Base-by-base conservation (phyloP, 768 basidiomycete genomes). In the Filobasidium floriforme region DNA sequence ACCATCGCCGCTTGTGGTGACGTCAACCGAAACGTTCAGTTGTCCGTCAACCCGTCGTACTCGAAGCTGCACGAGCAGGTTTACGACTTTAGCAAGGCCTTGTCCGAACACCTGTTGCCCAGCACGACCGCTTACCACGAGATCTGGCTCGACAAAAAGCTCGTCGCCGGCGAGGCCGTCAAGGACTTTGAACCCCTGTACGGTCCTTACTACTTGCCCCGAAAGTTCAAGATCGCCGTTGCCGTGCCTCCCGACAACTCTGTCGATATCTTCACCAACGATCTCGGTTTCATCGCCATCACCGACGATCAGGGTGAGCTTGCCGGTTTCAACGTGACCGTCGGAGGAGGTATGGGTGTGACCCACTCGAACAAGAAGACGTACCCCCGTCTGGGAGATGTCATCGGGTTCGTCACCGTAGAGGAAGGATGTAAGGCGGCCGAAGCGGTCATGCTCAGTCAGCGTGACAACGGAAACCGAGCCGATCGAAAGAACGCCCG, bases 351-450 rank as follows among this genome's bases (percentile, higher is more conserved):
- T 59, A 99, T 99, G 96, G 96, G 96, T 79, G 96, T 97, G 52
- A 98, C 96, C 0, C 94, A 98, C 73, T 92, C 92, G 41, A 94
- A 91, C 83, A 98, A 97, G 83, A 93, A 96, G 82, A 99, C 96
- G 0, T 98, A 98, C 77, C 96, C 96, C 55, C 88, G 96, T 61
- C 79, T 87, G 54, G 92, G 85, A 32, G 87, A 88, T 73, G 80
- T 96, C 57, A 85, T 99, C 68, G 96, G 96, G 60, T 99, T 98
- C 83, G 92, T 91, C 73, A 89, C 88, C 1, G 81, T 85, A 6
- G 90, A 92, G 61, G 88, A 98, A 75, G 92, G 89, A 62, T 84
- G 84, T 72, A 81, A 84, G 66, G 88, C 94, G 4, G 92, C 92
- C 10, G 93, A 99, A 82, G 88, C 89, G 76, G 84, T 99, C 73